Evolutionary conservation across 129 eudicot species (phyloP).

Genomic region (sunflower (Helianthus annuus)): DNA sequence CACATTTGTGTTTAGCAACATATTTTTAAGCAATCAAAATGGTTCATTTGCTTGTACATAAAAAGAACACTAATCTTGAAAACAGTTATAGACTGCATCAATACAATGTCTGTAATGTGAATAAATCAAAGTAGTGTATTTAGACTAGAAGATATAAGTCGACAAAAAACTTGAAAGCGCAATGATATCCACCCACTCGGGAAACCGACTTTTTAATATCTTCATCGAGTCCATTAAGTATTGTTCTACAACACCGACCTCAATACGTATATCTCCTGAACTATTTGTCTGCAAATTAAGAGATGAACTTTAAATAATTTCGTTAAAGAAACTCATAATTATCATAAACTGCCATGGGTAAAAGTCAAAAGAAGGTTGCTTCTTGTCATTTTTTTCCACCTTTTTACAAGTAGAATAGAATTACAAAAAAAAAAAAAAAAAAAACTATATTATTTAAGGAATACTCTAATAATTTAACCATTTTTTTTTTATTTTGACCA

Average conservation of each 20-base stretch:
- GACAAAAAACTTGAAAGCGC: conserved; percentile 81
- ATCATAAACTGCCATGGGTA: not conserved
- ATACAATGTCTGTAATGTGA: conserved; percentile 20
- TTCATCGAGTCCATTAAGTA: conserved; percentile 57
- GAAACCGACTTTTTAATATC: conserved; percentile 68
- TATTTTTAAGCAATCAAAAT: not conserved
- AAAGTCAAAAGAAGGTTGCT: not conserved
- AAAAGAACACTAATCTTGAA: conserved; percentile 1
- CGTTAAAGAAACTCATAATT: not conserved
- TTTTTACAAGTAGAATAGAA: not conserved
- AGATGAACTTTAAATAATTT: not conserved
- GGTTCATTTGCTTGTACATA: conserved; percentile 11
- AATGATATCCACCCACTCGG: conserved; percentile 82
- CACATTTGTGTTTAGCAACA: too few relatives aligned
- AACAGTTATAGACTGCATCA: conserved; percentile 3
- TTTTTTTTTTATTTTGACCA: not conserved
- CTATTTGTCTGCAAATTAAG: conserved; percentile 57
- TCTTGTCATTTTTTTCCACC: not conserved
- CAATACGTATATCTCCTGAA: conserved; percentile 66
- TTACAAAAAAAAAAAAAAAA: too few relatives aligned
- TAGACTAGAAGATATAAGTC: conserved; percentile 53
- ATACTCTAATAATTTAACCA: not conserved
- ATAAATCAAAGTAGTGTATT: not conserved
- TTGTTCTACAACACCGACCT: conserved; percentile 79
- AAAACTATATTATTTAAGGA: not conserved